These are phyloP conservation scores for Citrus unshiu DNA, from an alignment of 345 rosid species.

Conservation along the genomic window DNA sequence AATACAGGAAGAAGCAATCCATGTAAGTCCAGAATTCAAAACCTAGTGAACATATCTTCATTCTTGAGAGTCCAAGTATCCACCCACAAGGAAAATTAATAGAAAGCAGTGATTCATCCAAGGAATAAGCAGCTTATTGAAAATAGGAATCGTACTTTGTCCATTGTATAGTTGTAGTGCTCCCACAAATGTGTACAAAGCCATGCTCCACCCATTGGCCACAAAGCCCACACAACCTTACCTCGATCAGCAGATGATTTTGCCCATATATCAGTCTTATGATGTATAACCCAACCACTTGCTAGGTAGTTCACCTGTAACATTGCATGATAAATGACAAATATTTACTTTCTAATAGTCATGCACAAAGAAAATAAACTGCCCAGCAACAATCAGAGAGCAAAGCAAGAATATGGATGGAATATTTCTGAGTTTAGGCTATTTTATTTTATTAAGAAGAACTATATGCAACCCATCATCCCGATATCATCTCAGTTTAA, in stretches of 20 bases:
- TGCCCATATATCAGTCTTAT: constrained; percentile 89
- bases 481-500: background rate
- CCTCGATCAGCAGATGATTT: constrained; percentile 82
- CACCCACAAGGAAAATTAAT: background rate
- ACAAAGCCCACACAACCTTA: constrained; percentile 69
- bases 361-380: background rate
- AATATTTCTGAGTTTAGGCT: background rate
- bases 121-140: background rate
- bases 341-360: background rate
- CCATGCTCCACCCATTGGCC: constrained; percentile 99
- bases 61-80: background rate
- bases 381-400: background rate
- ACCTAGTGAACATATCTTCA: background rate
- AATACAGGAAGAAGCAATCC: background rate
- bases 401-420: background rate
- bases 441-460: background rate
- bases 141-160: constrained; percentile 50
- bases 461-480: background rate
- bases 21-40: background rate
- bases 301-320: constrained; percentile 80
- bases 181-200: constrained; percentile 96
- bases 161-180: constrained; percentile 76
- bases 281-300: constrained; percentile 92
- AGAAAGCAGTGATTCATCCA: background rate
- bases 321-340: background rate